Percentiles rank a stretch among this genome's conserved stretches.
phyloP scores from a whole-genome alignment of 2,329 filamentous ascomycete genomes.

The Immersiporthe knoxdaviesiana region DNA sequence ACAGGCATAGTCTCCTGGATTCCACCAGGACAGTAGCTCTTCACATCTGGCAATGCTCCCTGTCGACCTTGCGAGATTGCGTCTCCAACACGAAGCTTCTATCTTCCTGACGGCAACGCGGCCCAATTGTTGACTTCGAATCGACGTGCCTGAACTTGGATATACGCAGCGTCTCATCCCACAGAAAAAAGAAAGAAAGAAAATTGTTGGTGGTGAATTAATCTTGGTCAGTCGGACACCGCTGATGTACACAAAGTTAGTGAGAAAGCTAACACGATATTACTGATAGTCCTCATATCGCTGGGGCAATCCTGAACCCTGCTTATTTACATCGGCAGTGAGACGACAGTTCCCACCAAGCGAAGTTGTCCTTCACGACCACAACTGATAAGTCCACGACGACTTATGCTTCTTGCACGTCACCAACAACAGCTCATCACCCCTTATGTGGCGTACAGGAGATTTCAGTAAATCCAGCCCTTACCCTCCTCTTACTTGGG shows the following conservation, averaged over 20 bases:
- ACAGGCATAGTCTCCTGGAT: not conserved
- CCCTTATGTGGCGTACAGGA: slow-evolving; percentile 27
- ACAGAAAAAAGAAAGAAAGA: no score
- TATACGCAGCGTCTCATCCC: not conserved
- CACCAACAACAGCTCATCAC: slow-evolving; percentile 19
- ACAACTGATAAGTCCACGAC: not conserved
- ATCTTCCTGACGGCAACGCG: not conserved
- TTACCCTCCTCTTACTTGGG: slow-evolving; percentile 18
- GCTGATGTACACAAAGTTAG: not conserved
- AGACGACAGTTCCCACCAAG: not conserved
- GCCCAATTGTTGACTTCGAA: slow-evolving; percentile 1
- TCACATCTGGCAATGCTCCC: slow-evolving; percentile 10
- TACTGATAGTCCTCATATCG: not conserved
- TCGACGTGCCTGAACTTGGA: not conserved
- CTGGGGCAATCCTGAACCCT: not conserved
- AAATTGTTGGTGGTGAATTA: not conserved
- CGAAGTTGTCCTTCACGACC: not conserved
- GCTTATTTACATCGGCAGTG: not conserved
- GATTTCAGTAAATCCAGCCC: slow-evolving; percentile 10
- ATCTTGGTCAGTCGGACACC: not conserved
- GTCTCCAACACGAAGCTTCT: not conserved
- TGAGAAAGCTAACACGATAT: not conserved
- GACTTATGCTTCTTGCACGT: slow-evolving; percentile 7
- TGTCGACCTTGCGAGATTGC: slow-evolving; percentile 4
- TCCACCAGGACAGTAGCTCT: not conserved